Base-by-base conservation (phyloP, 129 eudicot species). In the Chrysanthemum lavandulifolium region DNA sequence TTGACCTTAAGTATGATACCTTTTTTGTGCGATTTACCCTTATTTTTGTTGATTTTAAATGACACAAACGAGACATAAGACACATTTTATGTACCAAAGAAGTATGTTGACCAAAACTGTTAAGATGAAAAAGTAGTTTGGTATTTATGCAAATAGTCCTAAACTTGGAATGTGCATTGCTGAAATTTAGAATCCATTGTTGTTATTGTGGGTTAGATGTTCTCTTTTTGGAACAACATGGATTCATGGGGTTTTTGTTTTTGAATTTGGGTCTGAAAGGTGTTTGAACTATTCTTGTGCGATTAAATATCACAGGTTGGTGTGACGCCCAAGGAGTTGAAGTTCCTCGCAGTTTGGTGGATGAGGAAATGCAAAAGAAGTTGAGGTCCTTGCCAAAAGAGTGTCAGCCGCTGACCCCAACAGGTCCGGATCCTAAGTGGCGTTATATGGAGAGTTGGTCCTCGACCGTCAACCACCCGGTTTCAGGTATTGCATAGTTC, bases 371-470 rank as follows among this genome's bases (percentile, higher is more conserved):
- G 89, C 86, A 84, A 66, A 85, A 83, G 72, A 94, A 86, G 85
- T 71, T 94, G 68, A 81, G 43, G 76, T 79, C 87, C 27, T 77
- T 90, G 87, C 99, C 97, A 4, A 56, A 80, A 71, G 97, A 90
- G 73, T 82, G 27, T 61, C 87, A 78, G 55, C 93, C 97, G 1
- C 65, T 76, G 52, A 82, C 84, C 68, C 99, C 97, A 51, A 52
- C 81, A 0, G 97, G 97, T 54, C 96, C 99, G 16, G 99, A 94
- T 77, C 99, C 91, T 13, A 94, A 94, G 82, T 94, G 97, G 97
- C 90, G 98, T 13, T 94, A 94, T 81, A 94, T 94, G 98, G 98
- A 84, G 98, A 78, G 81, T 86, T 81, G 99, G 99, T 71, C 85
- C 99, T 47, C 88, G 99, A 31, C 99, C 99, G 54, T 77, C 85